Percentiles rank a stretch among this genome's conserved stretches.
These are phyloP conservation scores for Zasmidium angulare DNA, from an alignment of 2,329 filamentous ascomycete genomes.

Conservation along the genomic window DNA sequence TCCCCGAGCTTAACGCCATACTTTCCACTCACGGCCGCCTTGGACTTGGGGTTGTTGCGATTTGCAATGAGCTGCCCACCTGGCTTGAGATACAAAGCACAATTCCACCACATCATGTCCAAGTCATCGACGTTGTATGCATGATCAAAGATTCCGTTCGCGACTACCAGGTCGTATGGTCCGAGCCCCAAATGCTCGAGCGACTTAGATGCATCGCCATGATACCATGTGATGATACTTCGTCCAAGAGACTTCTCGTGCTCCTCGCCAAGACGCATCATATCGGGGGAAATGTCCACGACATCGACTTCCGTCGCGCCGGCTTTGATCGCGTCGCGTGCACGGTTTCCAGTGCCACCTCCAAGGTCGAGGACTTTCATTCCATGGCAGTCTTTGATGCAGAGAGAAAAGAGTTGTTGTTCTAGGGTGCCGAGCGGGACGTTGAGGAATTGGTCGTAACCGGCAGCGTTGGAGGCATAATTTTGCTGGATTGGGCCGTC, in stretches of 20 bases:
- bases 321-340: background rate
- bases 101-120: slow-evolving; percentile 3
- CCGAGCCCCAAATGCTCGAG: background rate
- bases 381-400: background rate
- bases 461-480: background rate
- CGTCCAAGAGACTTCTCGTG: background rate
- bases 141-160: slow-evolving; percentile 1
- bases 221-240: background rate
- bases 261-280: background rate
- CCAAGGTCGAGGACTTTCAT: slow-evolving; percentile 3
- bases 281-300: slow-evolving; percentile 4
- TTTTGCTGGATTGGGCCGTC: background rate
- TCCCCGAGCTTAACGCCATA: slow-evolving; percentile 1
- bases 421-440: slow-evolving; percentile 4
- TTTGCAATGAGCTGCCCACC: background rate
- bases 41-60: background rate
- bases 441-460: slow-evolving; percentile 1
- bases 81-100: background rate
- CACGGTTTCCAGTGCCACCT: background rate
- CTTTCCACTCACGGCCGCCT: background rate
- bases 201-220: background rate
- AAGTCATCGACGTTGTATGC: background rate
- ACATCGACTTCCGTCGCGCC: slow-evolving; percentile 1
- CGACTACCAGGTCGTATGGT: background rate
- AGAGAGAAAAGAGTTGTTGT: background rate